Conservation (phyloP, 495 filamentous ascomycete species). For the Penicillium fimorum region DNA sequence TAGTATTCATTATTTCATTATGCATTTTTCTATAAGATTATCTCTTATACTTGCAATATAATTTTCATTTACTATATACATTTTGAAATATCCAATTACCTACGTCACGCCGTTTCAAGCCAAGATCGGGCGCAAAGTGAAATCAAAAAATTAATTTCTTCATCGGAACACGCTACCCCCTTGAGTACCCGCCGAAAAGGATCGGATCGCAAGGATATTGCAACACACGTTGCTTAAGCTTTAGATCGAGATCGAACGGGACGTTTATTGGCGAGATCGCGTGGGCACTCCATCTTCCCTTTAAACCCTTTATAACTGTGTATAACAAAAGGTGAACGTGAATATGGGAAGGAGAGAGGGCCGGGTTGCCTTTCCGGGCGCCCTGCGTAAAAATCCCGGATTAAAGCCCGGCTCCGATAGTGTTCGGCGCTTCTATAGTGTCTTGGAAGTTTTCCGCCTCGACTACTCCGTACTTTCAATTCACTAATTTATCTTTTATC, state of each 20-base stretch:
- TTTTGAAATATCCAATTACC: too few species aligned
- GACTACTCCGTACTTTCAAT: background rate
- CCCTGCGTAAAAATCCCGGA: conserved; percentile 20
- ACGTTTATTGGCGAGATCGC: conserved; percentile 27
- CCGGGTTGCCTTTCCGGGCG: conserved; percentile 29
- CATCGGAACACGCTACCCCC: conserved; percentile 15
- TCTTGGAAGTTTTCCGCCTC: background rate
- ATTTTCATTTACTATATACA: too few species aligned
- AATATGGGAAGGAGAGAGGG: background rate
- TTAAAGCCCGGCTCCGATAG: conserved; percentile 5
- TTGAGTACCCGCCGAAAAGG: conserved; percentile 15
- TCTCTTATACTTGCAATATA: too few species aligned
- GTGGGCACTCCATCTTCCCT: conserved; percentile 1
- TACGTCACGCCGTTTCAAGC: conserved; percentile 10
- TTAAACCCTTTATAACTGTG: background rate
- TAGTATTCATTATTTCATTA: too few species aligned
- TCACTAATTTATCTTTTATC: background rate
- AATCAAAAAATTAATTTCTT: conserved; percentile 8
- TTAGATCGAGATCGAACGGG: conserved; percentile 32
- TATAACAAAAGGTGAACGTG: too few species aligned
- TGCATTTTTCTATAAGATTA: too few species aligned
- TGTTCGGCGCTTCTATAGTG: conserved; percentile 4
- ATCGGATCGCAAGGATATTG: conserved; percentile 15
- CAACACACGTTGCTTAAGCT: conserved; percentile 25
- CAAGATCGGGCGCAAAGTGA: conserved; percentile 12